Conservation (phyloP, 2,329 filamentous ascomycete genomes). For the Fusarium tupiense region DNA sequence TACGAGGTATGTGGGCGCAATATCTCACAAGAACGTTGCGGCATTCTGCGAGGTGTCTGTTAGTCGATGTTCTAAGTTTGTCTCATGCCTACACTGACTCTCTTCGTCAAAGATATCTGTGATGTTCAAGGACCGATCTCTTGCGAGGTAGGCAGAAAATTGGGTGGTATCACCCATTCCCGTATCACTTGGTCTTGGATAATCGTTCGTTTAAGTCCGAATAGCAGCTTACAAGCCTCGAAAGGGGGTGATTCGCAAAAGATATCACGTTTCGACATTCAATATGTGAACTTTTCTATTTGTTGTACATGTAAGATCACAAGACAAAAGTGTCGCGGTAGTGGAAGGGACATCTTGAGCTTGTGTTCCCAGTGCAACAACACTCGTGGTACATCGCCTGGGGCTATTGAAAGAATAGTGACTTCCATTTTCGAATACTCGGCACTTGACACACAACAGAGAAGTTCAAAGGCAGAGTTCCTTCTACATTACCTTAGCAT, state of each 20-base stretch:
- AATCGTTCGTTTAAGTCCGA: background rate
- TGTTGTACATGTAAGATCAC: background rate
- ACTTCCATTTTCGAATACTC: background rate
- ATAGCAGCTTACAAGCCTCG: background rate
- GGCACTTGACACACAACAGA: background rate
- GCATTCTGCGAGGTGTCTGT: constrained; percentile 49
- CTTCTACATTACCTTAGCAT: background rate
- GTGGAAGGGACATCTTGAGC: background rate
- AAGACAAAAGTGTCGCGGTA: background rate
- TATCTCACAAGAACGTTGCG: constrained; percentile 57
- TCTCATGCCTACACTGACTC: constrained; percentile 18
- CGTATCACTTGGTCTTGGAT: background rate
- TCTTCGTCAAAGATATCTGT: constrained; percentile 37
- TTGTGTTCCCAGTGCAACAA: background rate
- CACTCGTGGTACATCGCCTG: background rate
- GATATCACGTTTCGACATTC: background rate
- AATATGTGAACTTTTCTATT: background rate
- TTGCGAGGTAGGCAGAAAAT: background rate
- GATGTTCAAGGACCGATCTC: background rate
- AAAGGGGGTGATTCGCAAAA: background rate
- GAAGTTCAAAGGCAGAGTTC: background rate
- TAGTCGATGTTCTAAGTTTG: background rate
- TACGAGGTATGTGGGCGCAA: constrained; percentile 56
- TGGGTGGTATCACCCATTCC: constrained; percentile 19
- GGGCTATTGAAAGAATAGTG: background rate